Base-by-base conservation (phyloP, 176 grass and related monocot species). In the Canna indica region DNA sequence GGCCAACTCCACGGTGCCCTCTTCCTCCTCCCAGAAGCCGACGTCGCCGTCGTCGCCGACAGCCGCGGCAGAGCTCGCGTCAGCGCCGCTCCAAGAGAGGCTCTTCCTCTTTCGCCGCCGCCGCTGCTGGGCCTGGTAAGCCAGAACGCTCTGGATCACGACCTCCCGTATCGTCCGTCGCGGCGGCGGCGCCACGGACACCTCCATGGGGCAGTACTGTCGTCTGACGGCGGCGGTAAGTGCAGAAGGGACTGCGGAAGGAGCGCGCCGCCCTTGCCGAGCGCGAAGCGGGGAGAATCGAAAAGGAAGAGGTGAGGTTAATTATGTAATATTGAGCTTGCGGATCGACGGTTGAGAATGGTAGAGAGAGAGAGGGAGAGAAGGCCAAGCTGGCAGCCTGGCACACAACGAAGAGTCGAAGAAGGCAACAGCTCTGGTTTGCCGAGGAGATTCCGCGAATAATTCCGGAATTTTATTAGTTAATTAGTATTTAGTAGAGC, bases 21-120 rank as follows among this genome's bases (percentile, higher is more conserved):
- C 93, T 78, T 96, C 92, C 79, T 96, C 93, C 83, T 91, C 93
- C 83, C 93, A 91, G 79, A 80, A 69, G 39, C 74, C 74, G 3
- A 82, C 79, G 74, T 96, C 82, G 69, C 88, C 88, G 59, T 91
- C 88, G 38, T 86, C 86, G 69, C 76, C 68, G 64, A 69, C 64
- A 46, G 26, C 76, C 53, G 3, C 36, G 81, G 35, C 79, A 72
- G 53, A 79, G 64, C 67, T 79, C 71, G 59, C 52, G 15, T 91
- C 86, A 9, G 80, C 86, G 1, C 83, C 81, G 67, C 86, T 83
- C 32, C 86, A 81, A 31, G 82, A 78, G 83, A 84, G 88, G 79
- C 66, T 76, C 56, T 85, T 89, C 71, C 83, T 60, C 53, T 87
- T 77, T 81, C 46, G 84, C 48, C 76, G 73, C 70, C 76, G 50